Percentiles rank a stretch among this genome's conserved stretches.
Evolutionary conservation across 2,329 filamentous ascomycete species (phyloP).

Genomic region (Colletotrichum cuscutae): DNA sequence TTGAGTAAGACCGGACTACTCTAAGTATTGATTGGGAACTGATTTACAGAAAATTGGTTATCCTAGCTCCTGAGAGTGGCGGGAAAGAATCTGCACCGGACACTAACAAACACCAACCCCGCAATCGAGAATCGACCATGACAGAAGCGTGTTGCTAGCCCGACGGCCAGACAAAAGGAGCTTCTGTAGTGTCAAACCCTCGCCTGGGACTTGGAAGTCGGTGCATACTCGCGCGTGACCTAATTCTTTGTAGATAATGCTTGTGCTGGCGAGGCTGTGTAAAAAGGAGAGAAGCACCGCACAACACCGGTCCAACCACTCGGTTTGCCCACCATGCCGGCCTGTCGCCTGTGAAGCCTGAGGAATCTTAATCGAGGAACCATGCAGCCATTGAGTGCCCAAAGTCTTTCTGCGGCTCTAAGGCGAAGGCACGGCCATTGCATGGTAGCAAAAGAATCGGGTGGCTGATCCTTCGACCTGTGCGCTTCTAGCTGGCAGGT

Average conservation of each 20-base stretch:
- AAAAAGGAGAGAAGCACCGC: neutral
- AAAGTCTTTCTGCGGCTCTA: neutral
- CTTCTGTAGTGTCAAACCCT: neutral
- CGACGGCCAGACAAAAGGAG: neutral
- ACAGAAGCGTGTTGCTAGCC: neutral
- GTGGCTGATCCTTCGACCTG: constrained; percentile 27
- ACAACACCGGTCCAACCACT: neutral
- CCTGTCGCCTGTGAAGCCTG: neutral
- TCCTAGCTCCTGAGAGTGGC: neutral
- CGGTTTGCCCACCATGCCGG: neutral
- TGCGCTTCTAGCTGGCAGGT: constrained; percentile 14
- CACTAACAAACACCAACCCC: neutral
- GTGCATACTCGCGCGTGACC: neutral
- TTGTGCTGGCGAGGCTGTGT: neutral
- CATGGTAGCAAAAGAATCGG: neutral
- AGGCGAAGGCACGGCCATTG: constrained; percentile 7
- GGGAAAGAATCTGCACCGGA: neutral
- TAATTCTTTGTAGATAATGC: neutral
- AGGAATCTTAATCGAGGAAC: neutral
- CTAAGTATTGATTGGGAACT: neutral
- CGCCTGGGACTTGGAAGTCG: neutral
- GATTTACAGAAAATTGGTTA: neutral
- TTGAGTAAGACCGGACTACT: neutral
- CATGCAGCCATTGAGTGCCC: neutral
- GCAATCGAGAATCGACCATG: neutral